These are phyloP conservation scores for Curvularia sp. DNA, from an alignment of 2,329 filamentous ascomycete genomes.

Conservation along the genomic window DNA sequence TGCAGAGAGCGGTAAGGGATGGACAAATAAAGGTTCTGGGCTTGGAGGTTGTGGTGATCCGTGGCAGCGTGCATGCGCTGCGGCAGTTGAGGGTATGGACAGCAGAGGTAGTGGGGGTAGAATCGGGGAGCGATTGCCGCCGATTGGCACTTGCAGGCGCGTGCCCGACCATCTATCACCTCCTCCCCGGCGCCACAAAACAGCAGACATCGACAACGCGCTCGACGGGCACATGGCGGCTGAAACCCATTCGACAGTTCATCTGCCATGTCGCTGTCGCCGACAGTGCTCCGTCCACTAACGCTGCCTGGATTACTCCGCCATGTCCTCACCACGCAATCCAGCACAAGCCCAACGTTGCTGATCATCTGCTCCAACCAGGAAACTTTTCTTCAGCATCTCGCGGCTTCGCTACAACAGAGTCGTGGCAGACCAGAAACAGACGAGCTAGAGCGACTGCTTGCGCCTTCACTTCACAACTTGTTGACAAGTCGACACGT, in stretches of 20 bases:
- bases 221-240: conserved; percentile 19
- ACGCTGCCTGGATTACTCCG: conserved; percentile 64
- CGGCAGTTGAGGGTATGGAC: conserved; percentile 17
- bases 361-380: conserved; percentile 75
- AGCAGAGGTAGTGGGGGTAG: conserved; percentile 15
- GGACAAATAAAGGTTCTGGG: conserved; percentile 24
- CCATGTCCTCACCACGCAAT: conserved; percentile 63
- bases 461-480: conserved; percentile 72
- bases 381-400: conserved; percentile 67
- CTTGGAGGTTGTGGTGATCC: conserved; percentile 31
- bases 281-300: conserved; percentile 50
- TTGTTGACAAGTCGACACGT: conserved; percentile 73
- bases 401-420: conserved; percentile 59
- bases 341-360: conserved; percentile 64
- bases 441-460: conserved; percentile 51
- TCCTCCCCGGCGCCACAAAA: conserved; percentile 4
- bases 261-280: conserved; percentile 30
- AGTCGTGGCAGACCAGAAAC: conserved; percentile 14
- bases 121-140: conserved; percentile 17
- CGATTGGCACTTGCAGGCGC: conserved; percentile 11
- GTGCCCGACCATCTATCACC: conserved; percentile 1
- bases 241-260: conserved; percentile 1
- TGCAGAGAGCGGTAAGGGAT: conserved; percentile 35
- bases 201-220: conserved; percentile 15
- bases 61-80: conserved; percentile 33